A percentile compares a stretch with the other conserved stretches of the same genome.
Evolutionary conservation across 257 asterid species (phyloP).

Genomic region (Solanum piurae): DNA sequence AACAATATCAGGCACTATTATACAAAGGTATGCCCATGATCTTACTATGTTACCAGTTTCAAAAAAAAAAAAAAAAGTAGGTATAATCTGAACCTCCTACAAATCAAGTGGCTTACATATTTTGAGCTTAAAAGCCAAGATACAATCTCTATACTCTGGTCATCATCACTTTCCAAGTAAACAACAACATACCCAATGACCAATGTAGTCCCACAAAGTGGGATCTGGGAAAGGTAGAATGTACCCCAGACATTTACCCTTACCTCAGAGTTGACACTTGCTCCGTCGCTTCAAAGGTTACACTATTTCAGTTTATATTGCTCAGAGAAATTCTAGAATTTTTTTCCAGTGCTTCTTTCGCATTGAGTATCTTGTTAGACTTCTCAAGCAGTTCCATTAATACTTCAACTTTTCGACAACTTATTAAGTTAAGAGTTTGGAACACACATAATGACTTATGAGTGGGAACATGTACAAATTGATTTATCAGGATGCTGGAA

Average conservation of each 20-base stretch:
- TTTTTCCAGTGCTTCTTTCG: not conserved
- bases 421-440: not conserved
- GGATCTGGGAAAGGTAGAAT: not conserved
- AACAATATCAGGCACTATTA: not conserved
- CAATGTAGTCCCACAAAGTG: not conserved
- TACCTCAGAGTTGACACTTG: not conserved
- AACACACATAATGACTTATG: not conserved
- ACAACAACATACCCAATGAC: not conserved
- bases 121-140: not conserved
- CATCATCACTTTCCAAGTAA: not conserved
- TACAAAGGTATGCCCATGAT: not conserved
- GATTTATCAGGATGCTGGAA: not conserved
- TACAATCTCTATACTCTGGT: not conserved
- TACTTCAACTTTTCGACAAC: not conserved
- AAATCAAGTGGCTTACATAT: not conserved
- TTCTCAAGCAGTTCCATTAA: not conserved
- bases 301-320: not conserved
- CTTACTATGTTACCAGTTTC: not conserved
- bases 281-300: not conserved
- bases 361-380: not conserved
- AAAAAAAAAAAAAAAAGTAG: not conserved
- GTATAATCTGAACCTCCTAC: not conserved
- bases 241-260: not conserved
- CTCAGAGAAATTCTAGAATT: not conserved
- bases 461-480: not conserved